Evolutionary conservation across 2,329 filamentous ascomycete species (phyloP).

Genomic region (Arthrobotrys sinensis): DNA sequence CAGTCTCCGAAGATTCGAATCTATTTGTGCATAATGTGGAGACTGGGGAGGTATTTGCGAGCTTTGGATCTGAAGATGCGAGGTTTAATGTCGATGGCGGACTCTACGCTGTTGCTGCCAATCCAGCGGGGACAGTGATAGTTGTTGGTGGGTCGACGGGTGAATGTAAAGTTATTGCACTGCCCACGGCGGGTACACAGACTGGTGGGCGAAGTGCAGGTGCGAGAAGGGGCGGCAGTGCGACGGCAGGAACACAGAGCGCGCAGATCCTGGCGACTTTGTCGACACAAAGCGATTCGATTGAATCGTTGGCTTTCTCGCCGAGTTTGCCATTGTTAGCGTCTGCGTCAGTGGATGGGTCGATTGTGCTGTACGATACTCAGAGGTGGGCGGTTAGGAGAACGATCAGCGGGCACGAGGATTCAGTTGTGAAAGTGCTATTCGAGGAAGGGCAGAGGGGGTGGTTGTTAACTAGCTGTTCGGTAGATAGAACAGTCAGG

Average conservation of each 20-base stretch:
- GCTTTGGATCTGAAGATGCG: constrained; percentile 84
- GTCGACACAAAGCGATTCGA: constrained; percentile 82
- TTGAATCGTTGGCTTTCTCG: constrained; percentile 83
- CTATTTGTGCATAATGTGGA: constrained; percentile 91
- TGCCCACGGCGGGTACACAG: constrained; percentile 74
- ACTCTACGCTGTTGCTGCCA: constrained; percentile 87
- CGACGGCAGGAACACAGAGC: constrained; percentile 69
- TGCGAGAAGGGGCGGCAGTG: constrained; percentile 67
- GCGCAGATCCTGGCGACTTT: constrained; percentile 86
- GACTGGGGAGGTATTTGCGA: constrained; percentile 78
- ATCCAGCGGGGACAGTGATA: constrained; percentile 83
- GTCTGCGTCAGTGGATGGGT: constrained; percentile 80
- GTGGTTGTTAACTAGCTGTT: constrained; percentile 86
- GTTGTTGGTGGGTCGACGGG: constrained; percentile 91
- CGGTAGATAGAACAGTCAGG: constrained; percentile 91
- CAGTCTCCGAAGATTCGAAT: constrained; percentile 88
- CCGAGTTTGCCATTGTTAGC: constrained; percentile 73
- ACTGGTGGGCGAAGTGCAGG: constrained; percentile 65
- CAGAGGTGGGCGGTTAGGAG: constrained; percentile 85
- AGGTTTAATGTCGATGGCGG: constrained; percentile 93
- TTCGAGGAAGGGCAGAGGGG: constrained; percentile 77
- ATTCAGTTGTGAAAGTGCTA: constrained; percentile 91
- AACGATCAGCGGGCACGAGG: constrained; percentile 87
- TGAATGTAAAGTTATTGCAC: constrained; percentile 84
- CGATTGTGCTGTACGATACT: constrained; percentile 88